Conservation (phyloP, 164 flowering plant genomes). For the Dillenia turbinata region DNA sequence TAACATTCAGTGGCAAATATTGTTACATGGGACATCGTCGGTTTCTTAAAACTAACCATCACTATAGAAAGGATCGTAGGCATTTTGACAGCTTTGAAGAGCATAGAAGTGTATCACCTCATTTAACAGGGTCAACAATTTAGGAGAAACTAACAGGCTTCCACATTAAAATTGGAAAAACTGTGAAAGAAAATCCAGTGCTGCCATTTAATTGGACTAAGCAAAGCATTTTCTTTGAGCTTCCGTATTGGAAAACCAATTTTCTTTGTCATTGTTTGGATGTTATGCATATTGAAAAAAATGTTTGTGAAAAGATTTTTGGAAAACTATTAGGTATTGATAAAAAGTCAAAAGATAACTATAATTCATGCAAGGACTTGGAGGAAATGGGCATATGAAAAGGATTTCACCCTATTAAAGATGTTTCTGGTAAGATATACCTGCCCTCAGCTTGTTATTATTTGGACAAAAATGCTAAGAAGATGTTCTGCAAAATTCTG, state of each 20-base stretch:
- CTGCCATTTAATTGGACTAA: slow-evolving; percentile 2
- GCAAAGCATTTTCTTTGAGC: slow-evolving; percentile 8
- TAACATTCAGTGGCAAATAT: not conserved
- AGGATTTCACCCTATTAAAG: not conserved
- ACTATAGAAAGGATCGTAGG: not conserved
- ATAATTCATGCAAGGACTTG: slow-evolving; percentile 9
- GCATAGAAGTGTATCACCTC: not conserved
- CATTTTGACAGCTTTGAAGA: slow-evolving; percentile 3
- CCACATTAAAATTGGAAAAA: not conserved
- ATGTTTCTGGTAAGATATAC: not conserved
- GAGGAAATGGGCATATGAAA: slow-evolving; percentile 9
- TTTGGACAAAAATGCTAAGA: slow-evolving; percentile 6
- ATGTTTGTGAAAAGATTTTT: slow-evolving; percentile 14
- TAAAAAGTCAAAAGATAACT: slow-evolving; percentile 11
- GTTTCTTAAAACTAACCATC: slow-evolving; percentile 3
- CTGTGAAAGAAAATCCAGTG: not conserved
- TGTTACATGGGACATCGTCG: slow-evolving; percentile 18
- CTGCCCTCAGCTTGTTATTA: slow-evolving; percentile 13
- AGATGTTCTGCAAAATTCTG: not conserved
- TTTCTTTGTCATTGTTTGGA: slow-evolving; percentile 14
- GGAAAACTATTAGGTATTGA: slow-evolving; percentile 11
- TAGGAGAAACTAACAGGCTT: not conserved
- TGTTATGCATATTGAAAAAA: slow-evolving; percentile 22
- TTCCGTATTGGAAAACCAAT: slow-evolving; percentile 12
- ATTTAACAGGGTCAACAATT: not conserved